phyloP scores from a whole-genome alignment of 1,139 yeast genomes.

The Protomyces gravidus region DNA sequence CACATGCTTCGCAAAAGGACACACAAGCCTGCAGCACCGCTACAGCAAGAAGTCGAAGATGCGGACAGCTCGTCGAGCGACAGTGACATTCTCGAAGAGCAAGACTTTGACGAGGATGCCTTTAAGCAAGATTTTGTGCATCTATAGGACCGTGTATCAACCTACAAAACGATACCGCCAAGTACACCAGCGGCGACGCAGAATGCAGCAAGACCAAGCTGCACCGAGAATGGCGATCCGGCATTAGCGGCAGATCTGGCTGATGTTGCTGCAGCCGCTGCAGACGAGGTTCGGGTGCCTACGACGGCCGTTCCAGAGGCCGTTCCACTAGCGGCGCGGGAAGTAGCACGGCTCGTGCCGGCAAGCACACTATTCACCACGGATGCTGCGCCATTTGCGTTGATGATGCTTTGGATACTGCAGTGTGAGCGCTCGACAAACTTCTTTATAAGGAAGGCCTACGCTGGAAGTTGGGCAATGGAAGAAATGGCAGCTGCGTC shows the following conservation, averaged over 20 bases:
- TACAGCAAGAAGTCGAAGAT: background rate
- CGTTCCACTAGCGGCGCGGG: background rate
- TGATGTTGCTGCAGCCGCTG: background rate
- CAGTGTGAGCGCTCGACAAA: too few species aligned
- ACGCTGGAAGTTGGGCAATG: background rate
- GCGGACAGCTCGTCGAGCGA: background rate
- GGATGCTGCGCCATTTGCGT: background rate
- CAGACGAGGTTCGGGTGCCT: background rate
- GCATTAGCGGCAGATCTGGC: background rate
- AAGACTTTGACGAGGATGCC: slow-evolving; percentile 25
- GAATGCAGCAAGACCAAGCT: background rate
- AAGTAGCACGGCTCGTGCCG: background rate
- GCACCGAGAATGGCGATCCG: background rate
- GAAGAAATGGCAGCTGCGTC: background rate
- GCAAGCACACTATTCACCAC: too few species aligned
- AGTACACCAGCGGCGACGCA: background rate
- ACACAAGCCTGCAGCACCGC: slow-evolving; percentile 11
- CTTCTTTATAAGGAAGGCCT: background rate
- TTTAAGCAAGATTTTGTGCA: slow-evolving; percentile 2
- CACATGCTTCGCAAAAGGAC: slow-evolving; percentile 47
- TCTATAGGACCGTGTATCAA: background rate
- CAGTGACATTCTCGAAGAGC: slow-evolving; percentile 16
- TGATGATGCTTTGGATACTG: background rate
- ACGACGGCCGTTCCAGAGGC: background rate
- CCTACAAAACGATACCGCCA: background rate